phyloP scores from a whole-genome alignment of 192 early-diverging fungal species.

The Coemansia sp. region DNA sequence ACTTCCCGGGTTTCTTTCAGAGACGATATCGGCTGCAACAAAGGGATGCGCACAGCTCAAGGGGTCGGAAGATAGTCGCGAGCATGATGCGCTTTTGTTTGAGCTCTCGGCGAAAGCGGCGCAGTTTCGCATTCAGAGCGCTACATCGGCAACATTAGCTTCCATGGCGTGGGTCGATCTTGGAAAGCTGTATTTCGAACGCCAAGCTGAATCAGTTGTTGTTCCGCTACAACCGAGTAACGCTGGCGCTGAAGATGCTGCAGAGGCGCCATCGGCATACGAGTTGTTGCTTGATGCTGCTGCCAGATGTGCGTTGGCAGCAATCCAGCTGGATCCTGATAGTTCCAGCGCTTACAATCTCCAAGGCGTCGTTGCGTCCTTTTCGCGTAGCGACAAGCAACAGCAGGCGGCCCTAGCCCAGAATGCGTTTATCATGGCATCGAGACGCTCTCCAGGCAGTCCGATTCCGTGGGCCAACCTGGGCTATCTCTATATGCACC shows the following conservation, averaged over 20 bases:
- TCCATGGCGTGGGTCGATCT: constrained; percentile 45
- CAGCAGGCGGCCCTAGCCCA: constrained; percentile 68
- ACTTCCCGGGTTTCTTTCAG: constrained; percentile 20
- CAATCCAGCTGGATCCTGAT: constrained; percentile 64
- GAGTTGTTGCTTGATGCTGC: constrained; percentile 29
- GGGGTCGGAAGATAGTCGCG: not conserved
- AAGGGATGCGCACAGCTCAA: not conserved
- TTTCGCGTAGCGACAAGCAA: constrained; percentile 2
- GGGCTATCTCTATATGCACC: constrained; percentile 76
- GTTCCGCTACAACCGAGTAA: not conserved
- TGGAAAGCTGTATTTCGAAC: constrained; percentile 28
- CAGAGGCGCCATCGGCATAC: not conserved
- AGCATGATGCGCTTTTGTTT: constrained; percentile 13
- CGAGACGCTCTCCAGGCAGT: constrained; percentile 67
- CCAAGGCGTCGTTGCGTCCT: constrained; percentile 66
- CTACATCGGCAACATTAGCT: constrained; percentile 21
- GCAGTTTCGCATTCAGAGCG: constrained; percentile 23
- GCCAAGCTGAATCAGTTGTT: not conserved
- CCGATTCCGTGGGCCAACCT: constrained; percentile 79
- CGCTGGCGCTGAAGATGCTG: not conserved
- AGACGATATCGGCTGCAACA: constrained; percentile 8
- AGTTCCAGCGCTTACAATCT: constrained; percentile 69
- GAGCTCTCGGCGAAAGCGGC: constrained; percentile 28
- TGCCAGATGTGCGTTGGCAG: constrained; percentile 48
- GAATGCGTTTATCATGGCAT: constrained; percentile 82